Percentiles rank a stretch among this genome's conserved stretches.
These are phyloP conservation scores for Eucalyptus pauciflora DNA, from an alignment of 345 rosid species.

Conservation along the genomic window DNA sequence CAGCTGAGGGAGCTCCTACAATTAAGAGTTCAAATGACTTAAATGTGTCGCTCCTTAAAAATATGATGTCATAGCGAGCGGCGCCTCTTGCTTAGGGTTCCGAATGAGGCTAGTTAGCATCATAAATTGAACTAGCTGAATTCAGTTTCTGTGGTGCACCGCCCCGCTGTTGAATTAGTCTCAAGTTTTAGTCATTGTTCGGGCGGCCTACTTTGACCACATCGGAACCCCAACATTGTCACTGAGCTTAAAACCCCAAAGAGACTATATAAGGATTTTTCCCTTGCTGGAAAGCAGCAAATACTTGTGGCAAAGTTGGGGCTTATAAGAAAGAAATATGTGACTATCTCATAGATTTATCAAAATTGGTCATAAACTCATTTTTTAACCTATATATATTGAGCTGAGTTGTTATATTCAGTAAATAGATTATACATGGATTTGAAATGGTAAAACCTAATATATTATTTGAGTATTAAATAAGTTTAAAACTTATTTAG, in stretches of 20 bases:
- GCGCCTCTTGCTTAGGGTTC: background rate
- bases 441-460: no score
- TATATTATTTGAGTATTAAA: no score
- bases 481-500: no score
- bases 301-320: background rate
- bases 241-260: background rate
- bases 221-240: background rate
- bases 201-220: background rate
- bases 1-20: background rate
- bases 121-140: background rate
- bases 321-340: background rate
- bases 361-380: no score
- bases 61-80: background rate
- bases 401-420: no score
- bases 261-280: background rate
- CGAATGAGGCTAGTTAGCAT: background rate
- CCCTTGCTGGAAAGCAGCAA: background rate
- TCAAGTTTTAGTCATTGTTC: background rate
- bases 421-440: no score
- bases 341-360: background rate
- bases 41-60: background rate
- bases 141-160: background rate
- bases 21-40: background rate
- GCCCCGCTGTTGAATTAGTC: background rate
- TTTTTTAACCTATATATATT: no score